These are phyloP conservation scores for Pterulicium gracile DNA, from an alignment of 1,284 basidiomycete genomes.

Conservation along the genomic window DNA sequence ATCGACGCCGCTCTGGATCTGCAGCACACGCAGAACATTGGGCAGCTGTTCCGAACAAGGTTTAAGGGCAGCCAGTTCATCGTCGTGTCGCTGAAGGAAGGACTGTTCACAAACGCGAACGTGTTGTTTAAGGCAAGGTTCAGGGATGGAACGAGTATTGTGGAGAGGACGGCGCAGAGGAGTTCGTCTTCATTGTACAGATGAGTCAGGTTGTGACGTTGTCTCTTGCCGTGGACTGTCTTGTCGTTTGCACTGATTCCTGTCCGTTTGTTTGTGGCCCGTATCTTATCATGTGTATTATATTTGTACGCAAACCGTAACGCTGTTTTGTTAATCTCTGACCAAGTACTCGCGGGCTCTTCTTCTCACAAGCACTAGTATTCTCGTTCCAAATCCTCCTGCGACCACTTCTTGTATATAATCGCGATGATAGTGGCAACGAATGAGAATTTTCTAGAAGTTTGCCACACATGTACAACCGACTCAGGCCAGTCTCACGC, in stretches of 20 bases:
- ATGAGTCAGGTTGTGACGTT: background rate
- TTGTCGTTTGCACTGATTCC: background rate
- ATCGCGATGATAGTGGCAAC: no score
- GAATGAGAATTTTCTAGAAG: no score
- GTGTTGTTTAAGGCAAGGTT: constrained; percentile 91
- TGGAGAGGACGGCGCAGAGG: constrained; percentile 54
- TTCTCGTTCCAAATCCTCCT: no score
- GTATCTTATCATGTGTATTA: background rate
- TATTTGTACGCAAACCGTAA: background rate
- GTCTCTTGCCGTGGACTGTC: background rate
- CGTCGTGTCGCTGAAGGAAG: constrained; percentile 95
- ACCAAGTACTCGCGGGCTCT: no score
- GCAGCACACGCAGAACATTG: constrained; percentile 95
- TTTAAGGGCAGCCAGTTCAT: constrained; percentile 99
- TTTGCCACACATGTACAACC: no score
- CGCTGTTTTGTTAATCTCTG: no score
- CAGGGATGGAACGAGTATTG: constrained; percentile 85
- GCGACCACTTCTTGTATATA: no score
- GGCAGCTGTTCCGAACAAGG: constrained; percentile 91
- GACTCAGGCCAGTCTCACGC: no score
- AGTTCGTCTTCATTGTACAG: background rate
- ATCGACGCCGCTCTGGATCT: constrained; percentile 95
- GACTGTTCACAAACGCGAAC: constrained; percentile 95
- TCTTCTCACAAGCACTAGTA: no score
- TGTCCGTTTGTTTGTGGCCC: background rate